These are phyloP conservation scores for Lentinula boryana DNA, from an alignment of 768 basidiomycete species.

Conservation along the genomic window DNA sequence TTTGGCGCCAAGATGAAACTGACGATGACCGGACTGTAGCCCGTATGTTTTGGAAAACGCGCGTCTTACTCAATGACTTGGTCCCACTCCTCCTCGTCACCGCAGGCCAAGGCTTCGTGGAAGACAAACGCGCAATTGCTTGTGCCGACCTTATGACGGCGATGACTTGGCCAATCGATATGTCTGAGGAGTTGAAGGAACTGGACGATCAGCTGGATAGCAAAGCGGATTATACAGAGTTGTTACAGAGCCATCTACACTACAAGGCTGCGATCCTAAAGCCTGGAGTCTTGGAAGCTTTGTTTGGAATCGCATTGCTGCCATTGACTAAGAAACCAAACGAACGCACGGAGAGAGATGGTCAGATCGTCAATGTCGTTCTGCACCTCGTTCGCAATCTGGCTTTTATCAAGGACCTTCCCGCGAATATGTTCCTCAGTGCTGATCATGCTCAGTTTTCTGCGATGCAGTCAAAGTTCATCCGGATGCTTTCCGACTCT, in stretches of 20 bases:
- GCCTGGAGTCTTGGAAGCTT: constrained; percentile 61
- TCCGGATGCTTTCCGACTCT: constrained; percentile 64
- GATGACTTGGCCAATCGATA: constrained; percentile 98
- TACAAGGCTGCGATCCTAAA: constrained; percentile 83
- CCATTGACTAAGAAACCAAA: constrained; percentile 64
- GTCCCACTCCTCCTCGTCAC: constrained; percentile 80
- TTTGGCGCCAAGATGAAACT: constrained; percentile 94
- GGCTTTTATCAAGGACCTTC: constrained; percentile 87
- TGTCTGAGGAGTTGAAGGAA: constrained; percentile 91
- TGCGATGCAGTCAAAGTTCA: constrained; percentile 70
- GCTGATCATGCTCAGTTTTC: constrained; percentile 78
- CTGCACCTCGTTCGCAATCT: constrained; percentile 90
- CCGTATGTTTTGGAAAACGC: constrained; percentile 86
- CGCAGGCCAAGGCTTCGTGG: constrained; percentile 69
- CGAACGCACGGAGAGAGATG: constrained; percentile 74
- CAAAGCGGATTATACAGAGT: constrained; percentile 84
- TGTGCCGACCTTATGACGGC: constrained; percentile 89
- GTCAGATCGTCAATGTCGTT: constrained; percentile 82
- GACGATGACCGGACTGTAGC: constrained; percentile 97
- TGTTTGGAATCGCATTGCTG: constrained; percentile 74
- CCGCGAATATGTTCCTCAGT: constrained; percentile 62
- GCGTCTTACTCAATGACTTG: constrained; percentile 81
- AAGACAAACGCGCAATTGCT: constrained; percentile 78
- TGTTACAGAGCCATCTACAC: constrained; percentile 72
- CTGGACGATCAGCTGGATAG: constrained; percentile 78